Conservation (phyloP, 1,284 basidiomycete genomes). For the Microbotryum violaceum region DNA sequence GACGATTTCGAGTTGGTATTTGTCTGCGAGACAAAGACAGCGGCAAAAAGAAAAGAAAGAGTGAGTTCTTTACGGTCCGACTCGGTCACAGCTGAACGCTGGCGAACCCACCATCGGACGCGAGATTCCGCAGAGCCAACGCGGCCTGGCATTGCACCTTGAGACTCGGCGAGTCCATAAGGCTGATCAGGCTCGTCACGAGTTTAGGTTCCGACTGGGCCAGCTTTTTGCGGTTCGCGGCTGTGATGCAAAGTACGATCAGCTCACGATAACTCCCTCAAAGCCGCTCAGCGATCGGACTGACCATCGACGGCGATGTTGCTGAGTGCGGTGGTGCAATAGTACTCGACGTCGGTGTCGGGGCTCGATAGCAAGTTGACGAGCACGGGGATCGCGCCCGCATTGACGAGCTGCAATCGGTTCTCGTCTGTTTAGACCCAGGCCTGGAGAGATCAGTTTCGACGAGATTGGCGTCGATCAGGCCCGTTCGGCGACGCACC, state of each 20-base stretch:
- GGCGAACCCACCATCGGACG: constrained; percentile 74
- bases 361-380: constrained; percentile 92
- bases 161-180: constrained; percentile 96
- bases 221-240: constrained; percentile 85
- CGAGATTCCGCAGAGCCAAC: constrained; percentile 89
- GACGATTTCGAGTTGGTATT: constrained; percentile 98
- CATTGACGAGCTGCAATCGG: constrained; percentile 94
- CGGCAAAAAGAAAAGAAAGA: too few species aligned
- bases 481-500: constrained; percentile 49
- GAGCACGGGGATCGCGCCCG: constrained; percentile 95
- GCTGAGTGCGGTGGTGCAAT: constrained; percentile 96
- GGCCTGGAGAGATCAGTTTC: not conserved
- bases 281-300: constrained; percentile 23
- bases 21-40: constrained; percentile 53
- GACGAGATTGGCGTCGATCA: not conserved
- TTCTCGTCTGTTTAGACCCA: constrained; percentile 69
- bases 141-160: constrained; percentile 99
- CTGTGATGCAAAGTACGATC: constrained; percentile 42
- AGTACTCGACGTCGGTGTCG: constrained; percentile 99
- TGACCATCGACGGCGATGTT: constrained; percentile 95
- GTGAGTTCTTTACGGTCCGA: not conserved
- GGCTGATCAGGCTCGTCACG: constrained; percentile 83
- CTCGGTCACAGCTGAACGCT: not conserved
- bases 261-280: not conserved
- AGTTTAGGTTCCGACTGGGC: constrained; percentile 91